Evolutionary conservation across 768 basidiomycete species (phyloP).

Genomic region (Naganishia kalamii): DNA sequence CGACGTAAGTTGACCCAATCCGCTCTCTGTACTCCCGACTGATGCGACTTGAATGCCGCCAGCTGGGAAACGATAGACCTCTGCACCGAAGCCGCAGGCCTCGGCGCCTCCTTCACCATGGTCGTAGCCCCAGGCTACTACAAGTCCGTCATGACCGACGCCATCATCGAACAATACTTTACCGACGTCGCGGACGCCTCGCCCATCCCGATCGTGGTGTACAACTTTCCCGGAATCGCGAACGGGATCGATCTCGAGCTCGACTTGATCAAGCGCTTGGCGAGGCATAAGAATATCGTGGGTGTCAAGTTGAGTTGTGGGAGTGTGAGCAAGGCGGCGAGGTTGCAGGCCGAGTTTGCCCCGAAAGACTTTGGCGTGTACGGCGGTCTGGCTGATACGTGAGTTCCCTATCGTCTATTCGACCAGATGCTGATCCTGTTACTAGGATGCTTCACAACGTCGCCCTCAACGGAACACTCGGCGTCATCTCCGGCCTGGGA

Average conservation of each 20-base stretch:
- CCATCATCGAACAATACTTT: slow-evolving; percentile 37
- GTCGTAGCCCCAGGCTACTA: slow-evolving; percentile 33
- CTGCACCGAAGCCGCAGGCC: slow-evolving; percentile 20
- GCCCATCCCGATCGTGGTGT: slow-evolving; percentile 43
- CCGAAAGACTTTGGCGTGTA: slow-evolving; percentile 22
- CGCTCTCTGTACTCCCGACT: neutral
- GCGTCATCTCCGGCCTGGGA: slow-evolving; percentile 32
- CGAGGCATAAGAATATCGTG: slow-evolving; percentile 45
- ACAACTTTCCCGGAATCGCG: slow-evolving; percentile 44
- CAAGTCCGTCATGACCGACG: slow-evolving; percentile 33
- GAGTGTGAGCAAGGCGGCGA: slow-evolving; percentile 44
- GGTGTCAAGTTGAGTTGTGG: slow-evolving; percentile 48
- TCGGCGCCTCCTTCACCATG: slow-evolving; percentile 30
- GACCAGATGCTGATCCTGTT: neutral
- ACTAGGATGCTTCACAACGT: slow-evolving; percentile 23
- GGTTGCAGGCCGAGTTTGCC: slow-evolving; percentile 26
- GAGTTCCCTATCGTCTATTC: neutral
- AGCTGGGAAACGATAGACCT: slow-evolving; percentile 28
- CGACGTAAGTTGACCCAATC: neutral
- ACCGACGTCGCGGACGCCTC: slow-evolving; percentile 41
- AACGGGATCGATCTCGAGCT: slow-evolving; percentile 46
- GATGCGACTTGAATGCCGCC: slow-evolving; percentile 19
- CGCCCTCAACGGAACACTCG: slow-evolving; percentile 15
- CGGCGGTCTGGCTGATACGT: slow-evolving; percentile 27
- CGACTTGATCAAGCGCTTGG: slow-evolving; percentile 40